A percentile compares a stretch with the other conserved stretches of the same genome.
Conservation (phyloP, 2,329 filamentous ascomycete species). For the Neospermospora avenae region DNA sequence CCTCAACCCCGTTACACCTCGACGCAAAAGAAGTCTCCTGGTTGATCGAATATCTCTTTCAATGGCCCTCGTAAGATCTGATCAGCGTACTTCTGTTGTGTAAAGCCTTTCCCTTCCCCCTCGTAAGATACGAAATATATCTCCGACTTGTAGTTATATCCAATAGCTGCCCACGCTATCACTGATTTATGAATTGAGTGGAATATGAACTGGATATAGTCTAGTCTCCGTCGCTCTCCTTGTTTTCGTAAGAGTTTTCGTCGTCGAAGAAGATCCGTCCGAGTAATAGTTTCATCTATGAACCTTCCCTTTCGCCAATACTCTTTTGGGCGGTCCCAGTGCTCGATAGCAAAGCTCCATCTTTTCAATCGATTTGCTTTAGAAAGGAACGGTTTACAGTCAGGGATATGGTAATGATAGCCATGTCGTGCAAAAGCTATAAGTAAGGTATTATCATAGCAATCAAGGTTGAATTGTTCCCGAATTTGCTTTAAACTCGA, state of each 20-base stretch:
- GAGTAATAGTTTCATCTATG: slow-evolving; percentile 9
- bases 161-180: slow-evolving; percentile 12
- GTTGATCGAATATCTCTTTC: slow-evolving; percentile 7
- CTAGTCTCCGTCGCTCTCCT: slow-evolving; percentile 9
- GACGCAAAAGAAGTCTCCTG: slow-evolving; percentile 5
- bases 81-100: slow-evolving; percentile 17
- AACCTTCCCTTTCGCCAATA: slow-evolving; percentile 15
- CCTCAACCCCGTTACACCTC: too few species aligned
- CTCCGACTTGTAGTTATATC: slow-evolving; percentile 17
- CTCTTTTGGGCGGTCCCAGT: slow-evolving; percentile 12
- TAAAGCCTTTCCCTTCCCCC: slow-evolving; percentile 22
- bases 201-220: slow-evolving; percentile 19
- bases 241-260: neutral
- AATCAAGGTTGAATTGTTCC: neutral
- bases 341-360: slow-evolving; percentile 14
- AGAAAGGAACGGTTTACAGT: slow-evolving; percentile 13
- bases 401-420: neutral
- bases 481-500: slow-evolving; percentile 5
- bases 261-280: neutral
- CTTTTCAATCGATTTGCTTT: neutral
- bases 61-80: slow-evolving; percentile 14
- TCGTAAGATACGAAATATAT: slow-evolving; percentile 14
- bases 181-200: slow-evolving; percentile 7
- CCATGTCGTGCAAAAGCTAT: slow-evolving; percentile 9
- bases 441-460: slow-evolving; percentile 3